phyloP scores from a whole-genome alignment of 352 stramenopile species.

The Globisporangium ultimum region DNA sequence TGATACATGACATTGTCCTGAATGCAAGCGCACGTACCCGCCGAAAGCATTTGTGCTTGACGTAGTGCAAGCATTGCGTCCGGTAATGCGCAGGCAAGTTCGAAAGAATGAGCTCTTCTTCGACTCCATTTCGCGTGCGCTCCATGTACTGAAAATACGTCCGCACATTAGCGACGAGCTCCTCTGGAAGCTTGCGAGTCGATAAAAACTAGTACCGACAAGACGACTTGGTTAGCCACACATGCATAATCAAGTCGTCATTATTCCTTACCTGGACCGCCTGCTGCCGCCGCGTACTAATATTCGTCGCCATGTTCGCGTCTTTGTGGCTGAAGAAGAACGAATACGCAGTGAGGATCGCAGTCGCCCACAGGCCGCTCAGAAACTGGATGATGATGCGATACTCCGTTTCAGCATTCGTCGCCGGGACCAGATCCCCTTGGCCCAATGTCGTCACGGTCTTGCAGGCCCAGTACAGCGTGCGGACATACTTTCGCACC shows the following conservation, averaged over 20 bases:
- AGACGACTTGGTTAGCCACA: too few species aligned
- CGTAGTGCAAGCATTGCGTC: constrained; percentile 43
- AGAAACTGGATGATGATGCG: constrained; percentile 58
- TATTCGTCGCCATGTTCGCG: constrained; percentile 48
- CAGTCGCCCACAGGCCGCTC: constrained; percentile 62
- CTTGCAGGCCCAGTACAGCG: constrained; percentile 72
- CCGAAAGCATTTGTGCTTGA: constrained; percentile 45
- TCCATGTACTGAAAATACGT: constrained; percentile 79
- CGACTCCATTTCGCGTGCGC: constrained; percentile 49
- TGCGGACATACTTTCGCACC: constrained; percentile 50
- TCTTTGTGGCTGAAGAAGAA: constrained; percentile 77
- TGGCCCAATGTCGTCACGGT: constrained; percentile 69
- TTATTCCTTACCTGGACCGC: constrained; percentile 26
- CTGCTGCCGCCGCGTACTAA: constrained; percentile 63
- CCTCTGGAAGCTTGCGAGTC: constrained; percentile 28
- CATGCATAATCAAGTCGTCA: too few species aligned
- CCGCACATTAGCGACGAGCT: constrained; percentile 30
- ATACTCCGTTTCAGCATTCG: constrained; percentile 49
- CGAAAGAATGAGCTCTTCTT: constrained; percentile 46
- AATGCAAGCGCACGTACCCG: constrained; percentile 10
- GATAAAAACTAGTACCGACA: constrained; percentile 30
- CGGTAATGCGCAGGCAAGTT: constrained; percentile 49
- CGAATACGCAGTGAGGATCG: constrained; percentile 63
- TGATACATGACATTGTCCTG: background rate
- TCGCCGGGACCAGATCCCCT: constrained; percentile 61